Base-by-base conservation (phyloP, 352 stramenopile genomes). In the Phytopythium sindhum region DNA sequence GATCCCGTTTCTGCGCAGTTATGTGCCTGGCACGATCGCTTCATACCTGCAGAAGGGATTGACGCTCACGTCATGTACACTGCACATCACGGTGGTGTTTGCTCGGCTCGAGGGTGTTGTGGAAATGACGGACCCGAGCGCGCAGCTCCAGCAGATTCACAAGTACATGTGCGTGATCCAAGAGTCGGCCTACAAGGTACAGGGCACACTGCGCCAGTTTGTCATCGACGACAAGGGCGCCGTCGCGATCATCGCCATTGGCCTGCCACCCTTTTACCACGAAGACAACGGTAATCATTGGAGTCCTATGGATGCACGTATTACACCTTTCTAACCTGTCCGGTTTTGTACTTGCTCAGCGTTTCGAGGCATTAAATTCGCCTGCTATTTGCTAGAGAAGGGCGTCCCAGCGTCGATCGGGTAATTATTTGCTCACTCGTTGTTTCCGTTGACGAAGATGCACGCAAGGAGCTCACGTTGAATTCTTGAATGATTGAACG, bases 161-260 rank as follows among this genome's bases (percentile, higher is more conserved):
- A 75, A 77, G 35, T 84, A 71, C 8, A 61, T 93, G 51, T 88
- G 78, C 39, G 62, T 82, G 9, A 88, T 93, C 39, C 83, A 91
- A 61, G 84, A 91, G 48, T 87, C 82, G 7, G 82, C 80, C 0
- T 93, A 93, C 69, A 89, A 89, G 45, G 81, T 89, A 0, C 84
- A 93, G 28, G 82, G 84, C 42, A 93, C 83, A 33, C 68, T 96
- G 19, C 84, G 86, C 11, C 88, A 96, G 63, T 94, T 96, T 53
- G 68, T 95, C 9, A 93, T 96, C 41, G 88, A 96, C 41, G 86
- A 95, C 67, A 95, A 96, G 68, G 88, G 88, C 23, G 86, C 84
- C 0, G 74, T 95, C 12, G 84, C 84, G 15, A 94, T 94, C 47
- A 70, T 94, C 23, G 84, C 80, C 14, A 80, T 96, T 26, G 86